A percentile compares a stretch with the other conserved stretches of the same genome.
phyloP scores from a whole-genome alignment of 2,329 filamentous ascomycete genomes.

The Clarireedia sp. region DNA sequence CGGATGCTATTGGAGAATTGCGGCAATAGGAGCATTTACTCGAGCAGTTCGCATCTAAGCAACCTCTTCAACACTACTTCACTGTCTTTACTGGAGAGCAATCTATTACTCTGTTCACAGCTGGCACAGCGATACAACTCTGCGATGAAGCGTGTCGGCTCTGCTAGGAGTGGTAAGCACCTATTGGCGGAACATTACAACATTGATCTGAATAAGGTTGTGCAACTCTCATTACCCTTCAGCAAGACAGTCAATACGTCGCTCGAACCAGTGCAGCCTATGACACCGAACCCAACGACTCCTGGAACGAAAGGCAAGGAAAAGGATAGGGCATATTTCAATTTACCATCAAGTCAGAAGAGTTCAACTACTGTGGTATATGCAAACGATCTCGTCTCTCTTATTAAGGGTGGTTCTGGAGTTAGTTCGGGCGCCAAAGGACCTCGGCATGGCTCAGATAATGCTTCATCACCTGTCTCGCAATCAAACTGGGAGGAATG shows the following conservation, averaged over 20 bases:
- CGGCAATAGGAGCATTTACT: slow-evolving; percentile 92
- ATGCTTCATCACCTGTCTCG: slow-evolving; percentile 10
- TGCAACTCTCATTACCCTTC: slow-evolving; percentile 77
- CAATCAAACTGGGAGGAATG: slow-evolving; percentile 62
- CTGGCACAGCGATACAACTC: slow-evolving; percentile 89
- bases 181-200: slow-evolving; percentile 80
- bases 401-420: slow-evolving; percentile 52
- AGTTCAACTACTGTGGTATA: slow-evolving; percentile 49
- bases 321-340: slow-evolving; percentile 59
- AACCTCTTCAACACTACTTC: slow-evolving; percentile 84
- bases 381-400: slow-evolving; percentile 74
- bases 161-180: slow-evolving; percentile 63
- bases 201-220: slow-evolving; percentile 70
- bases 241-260: slow-evolving; percentile 54
- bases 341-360: slow-evolving; percentile 32
- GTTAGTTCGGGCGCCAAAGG: slow-evolving; percentile 28
- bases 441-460: slow-evolving; percentile 24
- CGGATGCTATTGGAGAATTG: slow-evolving; percentile 86
- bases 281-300: slow-evolving; percentile 43
- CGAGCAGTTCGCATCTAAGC: slow-evolving; percentile 83
- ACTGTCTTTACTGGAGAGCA: slow-evolving; percentile 66
- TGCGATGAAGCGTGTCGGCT: slow-evolving; percentile 66
- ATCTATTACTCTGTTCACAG: slow-evolving; percentile 74
- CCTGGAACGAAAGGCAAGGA: slow-evolving; percentile 70
- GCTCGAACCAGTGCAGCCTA: slow-evolving; percentile 41